A percentile compares a stretch with the other conserved stretches of the same genome.
phyloP scores from a whole-genome alignment of 2,329 filamentous ascomycete genomes.

The Macroventuria anomochaeta region DNA sequence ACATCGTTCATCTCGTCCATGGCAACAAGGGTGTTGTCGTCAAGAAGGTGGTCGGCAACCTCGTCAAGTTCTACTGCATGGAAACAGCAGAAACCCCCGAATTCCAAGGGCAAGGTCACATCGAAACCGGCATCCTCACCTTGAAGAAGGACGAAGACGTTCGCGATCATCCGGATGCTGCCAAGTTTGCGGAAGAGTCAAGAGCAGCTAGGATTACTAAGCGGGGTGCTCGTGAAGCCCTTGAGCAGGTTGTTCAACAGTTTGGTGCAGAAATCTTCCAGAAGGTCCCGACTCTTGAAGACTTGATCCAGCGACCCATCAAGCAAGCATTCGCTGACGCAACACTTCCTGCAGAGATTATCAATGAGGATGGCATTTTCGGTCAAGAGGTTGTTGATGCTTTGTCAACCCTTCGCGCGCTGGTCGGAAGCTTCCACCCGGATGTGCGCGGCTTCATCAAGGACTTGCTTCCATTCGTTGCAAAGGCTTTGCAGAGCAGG shows the following conservation, averaged over 20 bases:
- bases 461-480: conserved; percentile 81
- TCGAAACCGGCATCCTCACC: conserved; percentile 83
- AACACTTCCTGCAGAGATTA: conserved; percentile 72
- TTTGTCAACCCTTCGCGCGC: conserved; percentile 87
- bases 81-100: conserved; percentile 98
- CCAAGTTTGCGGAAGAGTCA: conserved; percentile 86
- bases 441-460: conserved; percentile 81
- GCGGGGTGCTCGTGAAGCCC: conserved; percentile 89
- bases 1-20: conserved; percentile 85
- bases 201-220: conserved; percentile 88
- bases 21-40: conserved; percentile 82
- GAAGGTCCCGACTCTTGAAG: conserved; percentile 81
- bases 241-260: conserved; percentile 82
- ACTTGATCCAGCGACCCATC: conserved; percentile 83
- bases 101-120: conserved; percentile 80
- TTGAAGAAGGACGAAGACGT: conserved; percentile 97
- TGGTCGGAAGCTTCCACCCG: conserved; percentile 85
- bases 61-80: conserved; percentile 97
- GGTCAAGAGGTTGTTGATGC: conserved; percentile 95
- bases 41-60: conserved; percentile 92
- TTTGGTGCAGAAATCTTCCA: conserved; percentile 80
- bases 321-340: conserved; percentile 73
- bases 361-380: conserved; percentile 73
- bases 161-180: conserved; percentile 88
- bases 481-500: conserved; percentile 84